Base-by-base conservation (phyloP, 345 rosid genomes). In the Lumnitzera racemosa region DNA sequence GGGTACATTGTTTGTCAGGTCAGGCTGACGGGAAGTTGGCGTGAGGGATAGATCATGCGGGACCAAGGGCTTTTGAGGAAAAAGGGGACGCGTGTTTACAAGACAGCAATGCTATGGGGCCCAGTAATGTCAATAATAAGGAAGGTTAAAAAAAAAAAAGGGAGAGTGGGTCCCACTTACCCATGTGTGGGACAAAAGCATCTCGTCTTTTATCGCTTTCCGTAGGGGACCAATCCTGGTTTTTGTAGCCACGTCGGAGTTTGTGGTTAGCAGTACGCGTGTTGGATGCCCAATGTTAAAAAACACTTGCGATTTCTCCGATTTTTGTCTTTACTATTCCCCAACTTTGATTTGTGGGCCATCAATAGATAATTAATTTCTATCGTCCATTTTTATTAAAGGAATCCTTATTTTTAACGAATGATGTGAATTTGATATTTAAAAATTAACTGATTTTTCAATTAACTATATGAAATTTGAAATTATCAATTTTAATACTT, bases 251-350 rank as follows among this genome's bases (percentile, higher is more conserved):
- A 72, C 57, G 68, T 65, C 67, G 66, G 59, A 20, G 2, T 27
- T 25, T 20, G 27, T 41, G 55, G 10, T 31, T 29, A 54, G 55
- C 8, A 29, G 17, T 25, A 63, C 72, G 72, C 72, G 74, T 68
- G 80, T 75, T 46, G 58, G 49, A 54, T 56, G 65, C 57, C 68
- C 76, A 9, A 62, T 62, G 66, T 27, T 27, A 27, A 5, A 20
- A 27, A 27, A 27, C 31, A 27, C 3, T 5, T 27, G 31, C 31
- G 31, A 27, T 27, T 27, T 27, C 51, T 25, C 52, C 47, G 8
- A 23, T 9, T 20, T 24, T 53, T 7, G 63, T 14, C 61, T 3
- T 12, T 14, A 4, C 13, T 2, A 1, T 27, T 5, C 31, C 3
- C 31, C 31, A 5, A 5, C 31, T 27, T 27, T 27, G 31, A 27